phyloP scores from a whole-genome alignment of 2,329 filamentous ascomycete genomes.

The Aspergillus intermedius region DNA sequence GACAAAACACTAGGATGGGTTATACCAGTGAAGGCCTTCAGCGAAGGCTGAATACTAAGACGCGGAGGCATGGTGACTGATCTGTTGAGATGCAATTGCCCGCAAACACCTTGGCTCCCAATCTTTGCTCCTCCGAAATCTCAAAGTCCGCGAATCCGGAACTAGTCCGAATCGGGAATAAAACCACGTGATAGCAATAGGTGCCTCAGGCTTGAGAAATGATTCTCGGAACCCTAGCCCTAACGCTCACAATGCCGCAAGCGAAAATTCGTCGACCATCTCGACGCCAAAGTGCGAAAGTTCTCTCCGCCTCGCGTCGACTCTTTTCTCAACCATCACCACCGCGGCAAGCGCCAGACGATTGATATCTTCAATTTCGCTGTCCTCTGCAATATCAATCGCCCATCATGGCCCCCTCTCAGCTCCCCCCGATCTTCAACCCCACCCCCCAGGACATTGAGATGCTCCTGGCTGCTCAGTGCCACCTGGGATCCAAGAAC shows the following conservation, averaged over 20 bases:
- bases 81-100: slow-evolving; percentile 1
- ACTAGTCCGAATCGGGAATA: slow-evolving; percentile 18
- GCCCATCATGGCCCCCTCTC: slow-evolving; percentile 87
- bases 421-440: slow-evolving; percentile 93
- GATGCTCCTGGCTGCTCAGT: slow-evolving; percentile 96
- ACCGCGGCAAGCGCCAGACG: slow-evolving; percentile 40
- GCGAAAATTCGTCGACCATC: slow-evolving; percentile 29
- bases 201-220: slow-evolving; percentile 4
- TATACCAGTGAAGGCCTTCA: slow-evolving; percentile 55
- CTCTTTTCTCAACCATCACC: slow-evolving; percentile 26
- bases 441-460: slow-evolving; percentile 97
- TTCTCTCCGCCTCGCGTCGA: slow-evolving; percentile 23
- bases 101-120: slow-evolving; percentile 6
- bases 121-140: slow-evolving; percentile 22
- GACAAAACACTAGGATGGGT: slow-evolving; percentile 16
- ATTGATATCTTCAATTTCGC: slow-evolving; percentile 38
- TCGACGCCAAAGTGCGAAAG: slow-evolving; percentile 18
- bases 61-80: slow-evolving; percentile 58
- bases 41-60: slow-evolving; percentile 55
- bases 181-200: slow-evolving; percentile 4
- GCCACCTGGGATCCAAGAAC: slow-evolving; percentile 98
- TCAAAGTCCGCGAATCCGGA: slow-evolving; percentile 15
- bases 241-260: slow-evolving; percentile 34
- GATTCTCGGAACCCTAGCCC: slow-evolving; percentile 27
- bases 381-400: slow-evolving; percentile 38